Evolutionary conservation across 768 basidiomycete species (phyloP).

Genomic region (Lactifluus piperatus): DNA sequence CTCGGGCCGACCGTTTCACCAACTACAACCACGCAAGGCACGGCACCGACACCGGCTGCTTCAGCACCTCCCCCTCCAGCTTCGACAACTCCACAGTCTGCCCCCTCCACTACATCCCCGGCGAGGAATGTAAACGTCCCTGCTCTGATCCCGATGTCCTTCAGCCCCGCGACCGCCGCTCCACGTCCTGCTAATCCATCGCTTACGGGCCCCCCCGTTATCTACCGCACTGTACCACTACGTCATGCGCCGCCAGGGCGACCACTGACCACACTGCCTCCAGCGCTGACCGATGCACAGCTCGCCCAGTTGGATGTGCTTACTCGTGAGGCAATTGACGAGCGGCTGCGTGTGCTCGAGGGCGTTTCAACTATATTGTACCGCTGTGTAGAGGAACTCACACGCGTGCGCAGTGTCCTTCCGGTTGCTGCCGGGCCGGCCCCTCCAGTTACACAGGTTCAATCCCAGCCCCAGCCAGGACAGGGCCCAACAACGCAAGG

Average conservation of each 20-base stretch:
- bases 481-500: background rate
- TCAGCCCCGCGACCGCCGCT: constrained; percentile 17
- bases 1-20: background rate
- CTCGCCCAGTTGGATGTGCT: constrained; percentile 53
- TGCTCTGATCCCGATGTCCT: constrained; percentile 36
- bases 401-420: constrained; percentile 63
- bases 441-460: background rate
- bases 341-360: constrained; percentile 70
- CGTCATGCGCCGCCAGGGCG: constrained; percentile 6
- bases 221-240: constrained; percentile 9
- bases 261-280: constrained; percentile 32
- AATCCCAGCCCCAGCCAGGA: constrained; percentile 3
- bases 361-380: constrained; percentile 67
- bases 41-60: constrained; percentile 3
- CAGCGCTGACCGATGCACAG: constrained; percentile 50
- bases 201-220: constrained; percentile 5
- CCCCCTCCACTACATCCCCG: constrained; percentile 12
- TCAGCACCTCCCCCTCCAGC: background rate
- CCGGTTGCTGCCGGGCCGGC: constrained; percentile 20
- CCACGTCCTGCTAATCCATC: constrained; percentile 10
- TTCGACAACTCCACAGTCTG: constrained; percentile 1
- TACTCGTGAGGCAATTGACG: constrained; percentile 78
- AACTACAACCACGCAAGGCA: background rate
- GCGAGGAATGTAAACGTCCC: constrained; percentile 23
- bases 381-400: constrained; percentile 70